Base-by-base conservation (phyloP, 2,329 filamentous ascomycete species). In the Botrytis byssoidea region DNA sequence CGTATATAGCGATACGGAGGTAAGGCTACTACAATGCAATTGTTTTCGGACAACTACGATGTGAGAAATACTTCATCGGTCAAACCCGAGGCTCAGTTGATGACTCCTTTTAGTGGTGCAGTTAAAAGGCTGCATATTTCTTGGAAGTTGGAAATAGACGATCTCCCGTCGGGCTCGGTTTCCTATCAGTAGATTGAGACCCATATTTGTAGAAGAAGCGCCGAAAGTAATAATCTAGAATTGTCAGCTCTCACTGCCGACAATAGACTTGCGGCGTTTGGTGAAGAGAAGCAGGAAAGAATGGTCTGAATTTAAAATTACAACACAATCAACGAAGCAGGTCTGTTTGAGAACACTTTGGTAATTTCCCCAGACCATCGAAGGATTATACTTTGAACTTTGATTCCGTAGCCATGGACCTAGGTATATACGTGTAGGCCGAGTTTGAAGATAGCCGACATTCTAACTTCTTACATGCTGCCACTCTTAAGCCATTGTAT, bases 141-240 rank as follows among this genome's bases (percentile, higher is more conserved):
- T 68, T 55, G 65, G 35, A 68, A 51, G 65, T 51, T 29, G 44
- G 48, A 67, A 55, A 46, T 12, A 10, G 57, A 64, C 59, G 29
- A 64, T 71, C 69, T 71, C 69, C 69, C 42, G 57, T 32, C n/a
- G 32, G 37, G 25, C 20, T 59, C 59, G 42, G 20, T 51, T 64
- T 65, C 48, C 59, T 51, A 46, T 25, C 42, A 37, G 57, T 32
- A 29, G 32, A 32, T n/a, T 6, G 7, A 51, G 29, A 10, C 42
- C 48, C 20, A 51, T 63, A 8, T 59, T 51, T 8, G 40, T 37
- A 48, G 18, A n/a, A 48, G 40, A 70, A 70, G 40, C 55, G 40
- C 55, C 55, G 68, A 63, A 37, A n/a, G 20, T 51, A n/a, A 12
- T 20, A n/a, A 66, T 8, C 32, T 51, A 67, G 16, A 67, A 51